Conservation (phyloP, 2,329 filamentous ascomycete genomes). For the Thielaviopsis populi region DNA sequence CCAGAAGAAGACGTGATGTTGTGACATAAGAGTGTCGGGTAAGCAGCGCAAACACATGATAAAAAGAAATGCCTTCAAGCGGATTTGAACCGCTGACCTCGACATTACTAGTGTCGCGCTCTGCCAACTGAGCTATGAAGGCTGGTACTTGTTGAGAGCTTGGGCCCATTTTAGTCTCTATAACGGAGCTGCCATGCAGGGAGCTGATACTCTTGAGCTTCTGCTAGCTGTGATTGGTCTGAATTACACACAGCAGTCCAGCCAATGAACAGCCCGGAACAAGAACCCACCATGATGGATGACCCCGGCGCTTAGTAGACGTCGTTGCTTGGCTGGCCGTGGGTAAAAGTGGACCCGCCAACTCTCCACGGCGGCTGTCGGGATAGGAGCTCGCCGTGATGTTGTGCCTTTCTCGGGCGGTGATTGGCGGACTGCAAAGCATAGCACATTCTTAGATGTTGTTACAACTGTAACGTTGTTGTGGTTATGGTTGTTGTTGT, state of each 20-base stretch:
- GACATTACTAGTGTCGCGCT: constrained; percentile 17
- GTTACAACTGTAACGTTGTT: not conserved
- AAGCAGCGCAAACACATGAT: not conserved
- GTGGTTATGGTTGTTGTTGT: not conserved
- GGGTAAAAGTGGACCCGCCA: not conserved
- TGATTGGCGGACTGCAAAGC: not conserved
- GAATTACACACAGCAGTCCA: not conserved
- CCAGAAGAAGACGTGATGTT: too few species aligned
- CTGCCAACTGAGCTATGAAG: constrained; percentile 16
- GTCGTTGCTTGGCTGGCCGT: constrained; percentile 14
- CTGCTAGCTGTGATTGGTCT: too few species aligned
- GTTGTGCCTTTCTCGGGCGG: not conserved
- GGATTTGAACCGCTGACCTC: constrained; percentile 17
- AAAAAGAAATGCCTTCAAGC: constrained; percentile 15
- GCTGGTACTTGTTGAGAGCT: not conserved
- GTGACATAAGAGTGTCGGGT: too few species aligned
- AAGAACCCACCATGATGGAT: not conserved
- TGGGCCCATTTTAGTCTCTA: not conserved
- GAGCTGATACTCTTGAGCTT: too few species aligned
- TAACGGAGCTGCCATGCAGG: not conserved
- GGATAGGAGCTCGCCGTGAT: not conserved
- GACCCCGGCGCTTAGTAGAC: constrained; percentile 17
- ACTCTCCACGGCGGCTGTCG: not conserved
- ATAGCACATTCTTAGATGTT: not conserved
- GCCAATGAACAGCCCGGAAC: constrained; percentile 9